A percentile compares a stretch with the other conserved stretches of the same genome.
Evolutionary conservation across 106 monocot genomes (phyloP).

Genomic region (Amphibolis antarctica): DNA sequence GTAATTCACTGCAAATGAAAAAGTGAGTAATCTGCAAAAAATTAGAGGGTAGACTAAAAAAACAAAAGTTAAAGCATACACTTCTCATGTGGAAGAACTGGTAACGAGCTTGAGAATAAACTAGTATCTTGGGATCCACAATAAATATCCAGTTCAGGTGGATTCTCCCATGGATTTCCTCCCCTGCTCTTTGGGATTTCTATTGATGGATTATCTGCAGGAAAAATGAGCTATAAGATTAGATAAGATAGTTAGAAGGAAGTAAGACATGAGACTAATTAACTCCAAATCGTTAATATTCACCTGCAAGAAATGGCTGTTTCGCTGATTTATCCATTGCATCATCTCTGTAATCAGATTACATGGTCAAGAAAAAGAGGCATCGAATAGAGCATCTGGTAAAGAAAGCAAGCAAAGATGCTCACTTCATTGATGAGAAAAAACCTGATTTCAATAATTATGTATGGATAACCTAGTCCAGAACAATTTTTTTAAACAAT

Average conservation of each 20-base stretch:
- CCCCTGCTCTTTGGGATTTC: slow-evolving; percentile 19
- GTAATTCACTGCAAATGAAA: slow-evolving; percentile 33
- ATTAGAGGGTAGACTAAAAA: neutral
- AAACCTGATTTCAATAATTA: no score
- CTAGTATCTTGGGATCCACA: slow-evolving; percentile 43
- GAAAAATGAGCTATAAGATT: neutral
- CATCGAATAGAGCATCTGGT: no score
- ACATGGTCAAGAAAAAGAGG: neutral
- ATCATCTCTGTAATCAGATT: slow-evolving; percentile 8
- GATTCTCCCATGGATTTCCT: slow-evolving; percentile 34
- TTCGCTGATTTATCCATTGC: slow-evolving; percentile 16
- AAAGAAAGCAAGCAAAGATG: no score
- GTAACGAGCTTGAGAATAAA: slow-evolving; percentile 82
- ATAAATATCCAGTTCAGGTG: slow-evolving; percentile 24
- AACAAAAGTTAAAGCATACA: slow-evolving; percentile 24
- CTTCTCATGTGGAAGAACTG: slow-evolving; percentile 67
- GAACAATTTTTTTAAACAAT: no score
- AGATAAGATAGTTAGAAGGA: neutral
- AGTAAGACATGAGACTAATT: neutral
- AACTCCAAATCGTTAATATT: neutral
- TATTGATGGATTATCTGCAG: slow-evolving; percentile 4
- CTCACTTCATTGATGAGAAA: no score
- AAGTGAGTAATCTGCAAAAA: neutral
- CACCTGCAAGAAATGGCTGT: slow-evolving; percentile 2
- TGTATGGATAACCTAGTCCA: no score